Evolutionary conservation across 352 stramenopile species (phyloP).

Genomic region (Aphanomyces cochlioides): DNA sequence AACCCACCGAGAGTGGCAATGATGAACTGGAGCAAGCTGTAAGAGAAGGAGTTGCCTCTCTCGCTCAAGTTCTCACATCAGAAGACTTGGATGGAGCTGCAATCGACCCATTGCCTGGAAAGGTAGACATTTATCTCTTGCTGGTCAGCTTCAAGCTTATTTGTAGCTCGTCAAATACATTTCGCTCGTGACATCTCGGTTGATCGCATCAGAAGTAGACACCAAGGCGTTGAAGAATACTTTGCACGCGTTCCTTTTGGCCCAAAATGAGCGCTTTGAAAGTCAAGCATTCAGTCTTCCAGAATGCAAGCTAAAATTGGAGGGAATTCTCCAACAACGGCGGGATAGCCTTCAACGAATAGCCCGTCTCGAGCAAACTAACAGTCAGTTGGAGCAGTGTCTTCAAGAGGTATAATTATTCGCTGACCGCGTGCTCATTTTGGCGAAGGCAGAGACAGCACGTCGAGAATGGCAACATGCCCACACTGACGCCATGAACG

Average conservation of each 20-base stretch:
- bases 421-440: not conserved
- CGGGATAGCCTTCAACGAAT: not conserved
- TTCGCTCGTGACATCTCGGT: not conserved
- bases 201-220: slow-evolving; percentile 17
- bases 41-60: not conserved
- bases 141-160: not conserved
- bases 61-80: not conserved
- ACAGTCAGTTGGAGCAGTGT: not conserved
- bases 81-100: not conserved
- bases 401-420: not conserved
- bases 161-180: slow-evolving; percentile 15
- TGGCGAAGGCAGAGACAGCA: too few species aligned
- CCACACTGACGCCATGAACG: too few species aligned
- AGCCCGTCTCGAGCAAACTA: not conserved
- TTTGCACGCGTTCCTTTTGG: slow-evolving; percentile 18
- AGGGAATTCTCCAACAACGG: not conserved
- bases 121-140: not conserved
- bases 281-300: not conserved
- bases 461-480: too few species aligned
- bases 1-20: not conserved
- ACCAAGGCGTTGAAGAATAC: slow-evolving; percentile 19
- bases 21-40: not conserved
- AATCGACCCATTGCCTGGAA: too few species aligned
- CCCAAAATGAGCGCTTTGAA: slow-evolving; percentile 19
- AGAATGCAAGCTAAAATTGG: slow-evolving; percentile 26